Base-by-base conservation (phyloP, 192 early-diverging fungal species). In the Backusella tuberculispora region DNA sequence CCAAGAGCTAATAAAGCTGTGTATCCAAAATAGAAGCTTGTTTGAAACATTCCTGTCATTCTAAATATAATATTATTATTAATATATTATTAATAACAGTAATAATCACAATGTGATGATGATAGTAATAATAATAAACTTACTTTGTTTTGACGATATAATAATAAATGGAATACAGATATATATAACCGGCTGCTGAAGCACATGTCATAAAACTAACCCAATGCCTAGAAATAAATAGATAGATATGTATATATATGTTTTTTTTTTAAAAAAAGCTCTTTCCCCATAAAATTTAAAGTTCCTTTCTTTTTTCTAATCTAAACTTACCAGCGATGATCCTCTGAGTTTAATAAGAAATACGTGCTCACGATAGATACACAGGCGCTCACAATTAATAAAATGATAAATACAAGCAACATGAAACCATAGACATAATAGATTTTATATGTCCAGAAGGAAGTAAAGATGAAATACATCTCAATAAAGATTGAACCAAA, bases 341-440 rank as follows among this genome's bases (percentile, higher is more conserved):
- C 93, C 68, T 95, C 93, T 3, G 89, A 86, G 66, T 95, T 94
- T 64, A 95, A 82, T 21, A 95, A 77, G 66, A 94, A 86, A 78
- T 95, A 95, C 14, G 91, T 93, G 17, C 88, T 85, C 26, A 95
- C 90, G 47, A 94, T 85, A 9, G 92, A 82, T 0, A 92, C 87
- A 60, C 89, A 95, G 0, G 90, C 90, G 12, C 91, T 88, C 1
- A 92, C 90, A 56, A 92, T 72, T 40, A 93, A 74, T 40, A 95
- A 80, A 70, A 95, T 91, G 2, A 87, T 66, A 75, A 92, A 93
- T 8, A 93, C 90, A 3, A 92, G 75, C 71, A 94, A 63, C 81
- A 92, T 87, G 65, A 94, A 93, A 0, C 93, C 92, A 83, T 92
- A 94, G 10, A 95, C 90, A 71, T 94, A 93, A 76, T 93, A 95